A percentile compares a stretch with the other conserved stretches of the same genome.
Evolutionary conservation across 106 monocot species (phyloP).

Genomic region (Chionographis japonica): DNA sequence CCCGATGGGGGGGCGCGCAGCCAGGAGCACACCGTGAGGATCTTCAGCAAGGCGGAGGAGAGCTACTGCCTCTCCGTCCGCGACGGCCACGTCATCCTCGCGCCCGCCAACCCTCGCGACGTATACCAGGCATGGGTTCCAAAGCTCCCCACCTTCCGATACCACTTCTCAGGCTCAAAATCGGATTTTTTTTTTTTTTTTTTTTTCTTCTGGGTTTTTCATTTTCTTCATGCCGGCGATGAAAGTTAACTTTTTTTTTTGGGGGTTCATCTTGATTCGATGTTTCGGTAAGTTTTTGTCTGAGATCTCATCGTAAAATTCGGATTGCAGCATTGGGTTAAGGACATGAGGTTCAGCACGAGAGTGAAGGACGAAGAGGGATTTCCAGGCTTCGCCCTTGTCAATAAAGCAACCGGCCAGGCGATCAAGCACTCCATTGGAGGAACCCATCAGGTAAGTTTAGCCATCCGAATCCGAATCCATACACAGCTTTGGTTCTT

Average conservation of each 20-base stretch:
- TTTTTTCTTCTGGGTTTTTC: conserved; percentile 1
- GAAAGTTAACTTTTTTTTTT: too few species aligned
- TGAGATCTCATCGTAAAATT: not conserved
- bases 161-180: not conserved
- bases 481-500: not conserved
- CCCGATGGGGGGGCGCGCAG: too few species aligned
- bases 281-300: too few species aligned
- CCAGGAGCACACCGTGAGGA: conserved; percentile 4
- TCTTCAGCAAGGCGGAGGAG: conserved; percentile 17
- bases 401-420: conserved; percentile 61
- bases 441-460: conserved; percentile 47
- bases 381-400: conserved; percentile 57
- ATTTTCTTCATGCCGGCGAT: too few species aligned
- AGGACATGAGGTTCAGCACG: conserved; percentile 58
- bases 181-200: not conserved
- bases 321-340: conserved; percentile 76
- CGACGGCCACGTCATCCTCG: conserved; percentile 12
- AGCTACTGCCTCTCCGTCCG: conserved; percentile 20
- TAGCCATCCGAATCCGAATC: not conserved
- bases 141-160: too few species aligned
- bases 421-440: conserved; percentile 75
- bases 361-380: conserved; percentile 80
- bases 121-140: conserved; percentile 15
- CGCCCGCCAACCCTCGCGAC: conserved; percentile 6
- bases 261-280: too few species aligned